These are phyloP conservation scores for Zelonia costaricensis DNA, from an alignment of 208 protist species.

Conservation along the genomic window DNA sequence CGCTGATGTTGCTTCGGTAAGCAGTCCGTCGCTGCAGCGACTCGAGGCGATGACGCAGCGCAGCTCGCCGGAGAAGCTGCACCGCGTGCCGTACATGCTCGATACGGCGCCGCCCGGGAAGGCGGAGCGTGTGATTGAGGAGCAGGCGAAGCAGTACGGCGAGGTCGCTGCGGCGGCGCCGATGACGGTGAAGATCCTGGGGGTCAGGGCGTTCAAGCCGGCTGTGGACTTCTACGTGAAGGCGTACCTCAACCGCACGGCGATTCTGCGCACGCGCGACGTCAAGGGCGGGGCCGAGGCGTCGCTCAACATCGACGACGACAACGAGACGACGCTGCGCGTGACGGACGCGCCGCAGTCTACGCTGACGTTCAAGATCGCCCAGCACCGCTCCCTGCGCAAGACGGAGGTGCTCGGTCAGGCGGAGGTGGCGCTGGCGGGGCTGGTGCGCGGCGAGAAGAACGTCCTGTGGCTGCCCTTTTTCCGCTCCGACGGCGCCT, in stretches of 20 bases:
- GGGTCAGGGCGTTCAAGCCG: conserved; percentile 48
- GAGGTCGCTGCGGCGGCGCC: conserved; percentile 42
- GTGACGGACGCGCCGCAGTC: conserved; percentile 49
- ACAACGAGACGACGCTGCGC: conserved; percentile 62
- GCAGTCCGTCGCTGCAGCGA: conserved; percentile 14
- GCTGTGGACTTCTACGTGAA: conserved; percentile 66
- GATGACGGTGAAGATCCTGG: conserved; percentile 71
- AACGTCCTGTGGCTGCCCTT: conserved; percentile 78
- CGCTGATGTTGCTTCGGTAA: conserved; percentile 9
- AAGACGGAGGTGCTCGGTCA: conserved; percentile 39
- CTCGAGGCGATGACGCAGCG: conserved; percentile 40
- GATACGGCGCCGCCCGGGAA: conserved; percentile 36
- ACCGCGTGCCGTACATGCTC: conserved; percentile 67
- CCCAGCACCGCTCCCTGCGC: conserved; percentile 38
- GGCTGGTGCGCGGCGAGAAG: conserved; percentile 55
- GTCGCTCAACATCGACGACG: conserved; percentile 53
- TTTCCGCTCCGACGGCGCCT: too few relatives aligned
- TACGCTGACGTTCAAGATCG: conserved; percentile 57
- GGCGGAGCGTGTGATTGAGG: conserved; percentile 43
- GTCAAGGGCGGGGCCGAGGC: conserved; percentile 30
- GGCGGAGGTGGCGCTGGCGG: conserved; percentile 53
- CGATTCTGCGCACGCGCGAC: conserved; percentile 58
- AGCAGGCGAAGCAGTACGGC: conserved; percentile 23
- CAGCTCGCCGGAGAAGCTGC: conserved; percentile 51
- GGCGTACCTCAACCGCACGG: conserved; percentile 52